Conservation (phyloP, 495 filamentous ascomycete genomes). For the Penicillium cinerascens region DNA sequence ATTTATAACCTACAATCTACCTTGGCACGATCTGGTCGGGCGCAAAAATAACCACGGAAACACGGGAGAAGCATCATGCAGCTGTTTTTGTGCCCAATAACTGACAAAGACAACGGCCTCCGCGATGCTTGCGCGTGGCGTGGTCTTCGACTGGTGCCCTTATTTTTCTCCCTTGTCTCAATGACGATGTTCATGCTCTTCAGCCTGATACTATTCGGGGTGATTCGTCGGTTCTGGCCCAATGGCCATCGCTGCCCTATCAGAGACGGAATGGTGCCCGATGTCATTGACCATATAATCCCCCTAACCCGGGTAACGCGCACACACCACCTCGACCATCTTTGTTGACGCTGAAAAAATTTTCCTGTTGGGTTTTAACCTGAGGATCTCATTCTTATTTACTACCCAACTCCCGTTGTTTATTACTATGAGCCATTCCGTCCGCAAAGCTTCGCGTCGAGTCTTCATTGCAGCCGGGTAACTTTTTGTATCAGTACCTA, state of each 20-base stretch:
- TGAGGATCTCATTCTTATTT: constrained; percentile 9
- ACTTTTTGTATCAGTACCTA: background rate
- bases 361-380: constrained; percentile 2
- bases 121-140: background rate
- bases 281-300: constrained; percentile 23
- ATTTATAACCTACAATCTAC: background rate
- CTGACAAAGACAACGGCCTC: background rate
- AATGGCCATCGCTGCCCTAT: constrained; percentile 26
- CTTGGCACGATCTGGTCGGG: background rate
- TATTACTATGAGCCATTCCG: constrained; percentile 25
- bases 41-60: background rate
- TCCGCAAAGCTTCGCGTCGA: constrained; percentile 10
- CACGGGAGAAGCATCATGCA: background rate
- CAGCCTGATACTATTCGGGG: constrained; percentile 24
- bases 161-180: constrained; percentile 8
- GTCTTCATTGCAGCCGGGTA: constrained; percentile 22
- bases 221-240: constrained; percentile 20
- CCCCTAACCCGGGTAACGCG: constrained; percentile 14
- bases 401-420: constrained; percentile 12
- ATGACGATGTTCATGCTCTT: constrained; percentile 12
- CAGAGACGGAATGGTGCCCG: constrained; percentile 25
- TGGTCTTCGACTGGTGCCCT: background rate
- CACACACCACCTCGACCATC: constrained; percentile 5
- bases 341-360: constrained; percentile 20
- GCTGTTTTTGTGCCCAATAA: constrained; percentile 12